phyloP scores from a whole-genome alignment of 2,329 filamentous ascomycete species.

The Talaromyces sp. region DNA sequence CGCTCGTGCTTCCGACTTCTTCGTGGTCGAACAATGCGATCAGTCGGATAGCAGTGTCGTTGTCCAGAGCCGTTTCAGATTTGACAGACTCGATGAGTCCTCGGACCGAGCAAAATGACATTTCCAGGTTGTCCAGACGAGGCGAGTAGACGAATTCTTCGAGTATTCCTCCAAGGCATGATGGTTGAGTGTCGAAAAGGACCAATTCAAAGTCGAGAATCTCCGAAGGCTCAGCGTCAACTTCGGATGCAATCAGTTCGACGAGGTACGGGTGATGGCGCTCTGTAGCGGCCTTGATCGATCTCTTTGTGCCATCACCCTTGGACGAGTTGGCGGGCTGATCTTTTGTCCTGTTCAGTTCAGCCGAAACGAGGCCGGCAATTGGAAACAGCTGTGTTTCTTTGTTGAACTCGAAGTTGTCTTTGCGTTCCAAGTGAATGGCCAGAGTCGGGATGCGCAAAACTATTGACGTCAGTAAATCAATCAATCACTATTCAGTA shows the following conservation, averaged over 20 bases:
- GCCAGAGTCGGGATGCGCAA: slow-evolving; percentile 89
- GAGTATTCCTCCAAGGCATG: slow-evolving; percentile 80
- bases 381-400: slow-evolving; percentile 95
- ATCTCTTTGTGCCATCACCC: slow-evolving; percentile 38
- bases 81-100: slow-evolving; percentile 76
- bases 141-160: slow-evolving; percentile 95
- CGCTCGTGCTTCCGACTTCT: slow-evolving; percentile 88
- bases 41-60: slow-evolving; percentile 80
- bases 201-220: slow-evolving; percentile 92
- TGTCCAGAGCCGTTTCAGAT: slow-evolving; percentile 59
- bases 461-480: slow-evolving; percentile 38
- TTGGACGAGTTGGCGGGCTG: slow-evolving; percentile 44
- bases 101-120: slow-evolving; percentile 88
- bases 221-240: slow-evolving; percentile 63
- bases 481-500: not conserved
- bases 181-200: slow-evolving; percentile 93
- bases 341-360: slow-evolving; percentile 66
- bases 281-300: slow-evolving; percentile 68
- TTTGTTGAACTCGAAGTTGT: slow-evolving; percentile 91
- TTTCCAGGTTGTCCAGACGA: slow-evolving; percentile 91
- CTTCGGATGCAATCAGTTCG: slow-evolving; percentile 75
- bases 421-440: slow-evolving; percentile 83
- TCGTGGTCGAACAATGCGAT: slow-evolving; percentile 96
- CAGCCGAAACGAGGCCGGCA: slow-evolving; percentile 76
- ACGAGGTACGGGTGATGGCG: slow-evolving; percentile 87